phyloP scores from a whole-genome alignment of 2,329 filamentous ascomycete genomes.

The Verticillium longisporum region DNA sequence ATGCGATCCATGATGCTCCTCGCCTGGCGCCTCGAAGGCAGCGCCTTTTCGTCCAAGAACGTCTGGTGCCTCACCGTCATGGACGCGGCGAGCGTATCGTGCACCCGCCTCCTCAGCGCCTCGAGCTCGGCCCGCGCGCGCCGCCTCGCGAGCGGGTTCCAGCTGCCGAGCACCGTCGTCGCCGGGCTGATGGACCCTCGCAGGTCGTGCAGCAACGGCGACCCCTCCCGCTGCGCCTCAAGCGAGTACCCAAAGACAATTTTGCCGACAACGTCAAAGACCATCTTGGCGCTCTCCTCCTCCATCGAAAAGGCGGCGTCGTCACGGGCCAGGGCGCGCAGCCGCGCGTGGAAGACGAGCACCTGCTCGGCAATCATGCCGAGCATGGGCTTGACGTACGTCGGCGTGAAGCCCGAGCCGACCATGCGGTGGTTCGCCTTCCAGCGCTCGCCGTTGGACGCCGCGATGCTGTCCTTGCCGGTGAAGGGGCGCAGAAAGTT shows the following conservation, averaged over 20 bases:
- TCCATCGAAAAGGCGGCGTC: slow-evolving; percentile 14
- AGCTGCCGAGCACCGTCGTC: slow-evolving; percentile 4
- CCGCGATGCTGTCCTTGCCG: slow-evolving; percentile 14
- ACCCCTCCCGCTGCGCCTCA: slow-evolving; percentile 12
- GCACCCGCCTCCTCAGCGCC: slow-evolving; percentile 4
- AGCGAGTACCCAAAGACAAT: slow-evolving; percentile 14
- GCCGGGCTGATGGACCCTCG: slow-evolving; percentile 7
- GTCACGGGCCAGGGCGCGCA: slow-evolving; percentile 7
- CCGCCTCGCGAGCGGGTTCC: slow-evolving; percentile 8
- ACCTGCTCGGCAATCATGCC: slow-evolving; percentile 17
- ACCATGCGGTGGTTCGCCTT: slow-evolving; percentile 20
- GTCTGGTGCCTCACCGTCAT: slow-evolving; percentile 5
- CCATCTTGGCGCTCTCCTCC: slow-evolving; percentile 14
- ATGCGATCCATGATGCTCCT: slow-evolving; percentile 16
- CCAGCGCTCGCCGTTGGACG: slow-evolving; percentile 19
- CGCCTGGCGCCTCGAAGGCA: slow-evolving; percentile 9
- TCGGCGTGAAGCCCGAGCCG: slow-evolving; percentile 19
- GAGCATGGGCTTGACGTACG: slow-evolving; percentile 15
- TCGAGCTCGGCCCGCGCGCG: slow-evolving; percentile 1
- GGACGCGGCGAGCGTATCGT: slow-evolving; percentile 2
- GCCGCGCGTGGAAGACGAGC: slow-evolving; percentile 14
- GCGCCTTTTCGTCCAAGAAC: slow-evolving; percentile 10
- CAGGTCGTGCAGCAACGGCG: slow-evolving; percentile 11
- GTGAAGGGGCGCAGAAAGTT: slow-evolving; percentile 15
- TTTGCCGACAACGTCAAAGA: slow-evolving; percentile 17